These are phyloP conservation scores for Huntiella bhutanensis DNA, from an alignment of 2,329 filamentous ascomycete species.

Conservation along the genomic window DNA sequence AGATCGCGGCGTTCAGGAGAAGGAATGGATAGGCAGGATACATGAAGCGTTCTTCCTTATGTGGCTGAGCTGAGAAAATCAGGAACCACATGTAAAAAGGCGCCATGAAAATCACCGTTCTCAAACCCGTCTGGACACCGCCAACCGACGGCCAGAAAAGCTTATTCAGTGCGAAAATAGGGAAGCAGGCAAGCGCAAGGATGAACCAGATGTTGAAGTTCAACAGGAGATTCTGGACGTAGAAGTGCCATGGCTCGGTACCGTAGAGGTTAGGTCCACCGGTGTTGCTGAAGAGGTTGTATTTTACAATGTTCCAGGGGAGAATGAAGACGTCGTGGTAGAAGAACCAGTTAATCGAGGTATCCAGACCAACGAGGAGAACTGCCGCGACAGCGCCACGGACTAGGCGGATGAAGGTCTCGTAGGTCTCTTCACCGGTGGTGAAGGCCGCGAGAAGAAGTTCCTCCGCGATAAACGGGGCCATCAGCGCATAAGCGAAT, in stretches of 20 bases:
- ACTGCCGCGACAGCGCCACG: conserved; percentile 50
- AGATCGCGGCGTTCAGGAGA: conserved; percentile 70
- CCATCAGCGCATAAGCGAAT: conserved; percentile 65
- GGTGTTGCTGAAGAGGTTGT: conserved; percentile 75
- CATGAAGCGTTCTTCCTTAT: conserved; percentile 98
- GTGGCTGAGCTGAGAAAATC: conserved; percentile 81
- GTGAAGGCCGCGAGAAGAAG: conserved; percentile 35
- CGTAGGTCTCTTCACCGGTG: conserved; percentile 38
- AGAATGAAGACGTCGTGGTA: conserved; percentile 64
- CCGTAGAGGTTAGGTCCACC: conserved; percentile 86
- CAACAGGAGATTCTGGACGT: conserved; percentile 71
- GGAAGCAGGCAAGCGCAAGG: conserved; percentile 54
- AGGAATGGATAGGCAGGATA: conserved; percentile 88
- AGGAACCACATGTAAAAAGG: conserved; percentile 91
- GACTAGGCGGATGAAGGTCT: conserved; percentile 39
- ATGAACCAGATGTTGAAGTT: conserved; percentile 96
- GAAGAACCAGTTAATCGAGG: conserved; percentile 61
- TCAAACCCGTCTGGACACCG: conserved; percentile 50
- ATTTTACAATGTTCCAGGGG: conserved; percentile 81
- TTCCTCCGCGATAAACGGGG: conserved; percentile 70
- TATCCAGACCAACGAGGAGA: conserved; percentile 47
- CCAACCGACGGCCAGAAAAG: conserved; percentile 39
- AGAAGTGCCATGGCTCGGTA: conserved; percentile 93
- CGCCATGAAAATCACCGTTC: conserved; percentile 56
- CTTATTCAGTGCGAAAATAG: conserved; percentile 58